Base-by-base conservation (phyloP, 1,284 basidiomycete species). In the Apiotrichum mycotoxinovorans region DNA sequence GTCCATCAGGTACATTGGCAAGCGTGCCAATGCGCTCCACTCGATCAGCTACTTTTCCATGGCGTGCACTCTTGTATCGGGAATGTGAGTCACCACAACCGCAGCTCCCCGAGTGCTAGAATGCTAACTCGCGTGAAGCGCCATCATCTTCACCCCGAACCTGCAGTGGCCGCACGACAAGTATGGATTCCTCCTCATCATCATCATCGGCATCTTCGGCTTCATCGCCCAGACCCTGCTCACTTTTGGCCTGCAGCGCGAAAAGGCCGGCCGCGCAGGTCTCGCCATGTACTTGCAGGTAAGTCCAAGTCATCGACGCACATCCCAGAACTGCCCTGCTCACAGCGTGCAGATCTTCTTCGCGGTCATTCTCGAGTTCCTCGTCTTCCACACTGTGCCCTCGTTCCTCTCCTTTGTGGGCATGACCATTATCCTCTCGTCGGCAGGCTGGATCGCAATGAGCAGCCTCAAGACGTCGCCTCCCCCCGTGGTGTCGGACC, bases 1-100 rank as follows among this genome's bases (percentile, higher is more conserved):
- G 1, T 78, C 83, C 0, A 83, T 91, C 37, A 82, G 87, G 4
- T 83, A 83, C 9, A 86, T 90, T 30, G 88, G 88, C 2, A 85
- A 82, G 60, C 81, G 85, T 0, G 87, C 87, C 4, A 86, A 88
- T 64, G 80, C 87, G 0, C 75, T 90, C 54, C 88, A 91, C 68
- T 81, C 83, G n/a, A 80, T 89, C 61, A 79, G 81, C 3, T 85
- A 82, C 56, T 90, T 88, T 67, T 84, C 87, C 0, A 73, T 81
- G 26, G 81, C 83, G 65, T 85, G 84, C 58, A 80, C 85, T 3
- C 71, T 87, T 40, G 81, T 82, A 1, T 80, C 83, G 1, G 71
- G 76, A 12, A 59, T 84, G 59, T 81, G 74, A 52, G 68, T 67
- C 15, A 14, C n/a, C 5, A 25, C 18, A 4, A 53, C 81, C 4